Conservation (phyloP, 2,329 filamentous ascomycete genomes). For the Nemania serpens region DNA sequence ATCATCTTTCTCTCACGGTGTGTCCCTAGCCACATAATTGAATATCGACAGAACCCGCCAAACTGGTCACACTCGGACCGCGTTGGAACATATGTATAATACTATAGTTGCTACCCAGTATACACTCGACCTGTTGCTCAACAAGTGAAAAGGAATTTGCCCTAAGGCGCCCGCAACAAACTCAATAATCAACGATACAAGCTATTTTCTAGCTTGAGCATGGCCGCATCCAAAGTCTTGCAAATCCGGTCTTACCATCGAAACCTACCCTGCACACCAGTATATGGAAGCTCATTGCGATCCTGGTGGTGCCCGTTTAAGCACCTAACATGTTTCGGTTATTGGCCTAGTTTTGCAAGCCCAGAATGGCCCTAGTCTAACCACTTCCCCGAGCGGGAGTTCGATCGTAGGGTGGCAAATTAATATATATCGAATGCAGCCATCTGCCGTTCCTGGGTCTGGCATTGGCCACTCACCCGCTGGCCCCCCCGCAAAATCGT, state of each 20-base stretch:
- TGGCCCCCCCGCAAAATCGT: slow-evolving; percentile 19
- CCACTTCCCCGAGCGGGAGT: slow-evolving; percentile 8
- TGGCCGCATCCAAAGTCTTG: too few relatives aligned
- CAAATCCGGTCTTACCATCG: too few relatives aligned
- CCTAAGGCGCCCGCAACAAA: too few relatives aligned
- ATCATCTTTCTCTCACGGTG: neutral
- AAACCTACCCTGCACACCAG: too few relatives aligned
- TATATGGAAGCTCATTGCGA: slow-evolving; percentile 6
- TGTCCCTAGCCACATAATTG: slow-evolving; percentile 7
- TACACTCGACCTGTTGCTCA: too few relatives aligned
- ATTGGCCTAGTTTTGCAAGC: slow-evolving; percentile 16
- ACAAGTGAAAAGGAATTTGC: too few relatives aligned
- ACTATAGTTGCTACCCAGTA: too few relatives aligned
- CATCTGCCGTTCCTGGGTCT: slow-evolving; percentile 13
- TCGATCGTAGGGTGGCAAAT: slow-evolving; percentile 28
- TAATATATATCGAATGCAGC: slow-evolving; percentile 25
- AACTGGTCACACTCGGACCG: neutral
- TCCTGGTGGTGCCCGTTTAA: slow-evolving; percentile 7
- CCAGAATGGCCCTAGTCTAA: slow-evolving; percentile 5
- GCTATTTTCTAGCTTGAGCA: too few relatives aligned
- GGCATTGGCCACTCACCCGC: slow-evolving; percentile 18
- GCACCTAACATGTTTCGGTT: slow-evolving; percentile 19
- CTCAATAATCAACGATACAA: too few relatives aligned
- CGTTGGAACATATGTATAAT: neutral
- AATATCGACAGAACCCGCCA: slow-evolving; percentile 15